Base-by-base conservation (phyloP, 192 early-diverging fungal species). In the Linderina pennispora region DNA sequence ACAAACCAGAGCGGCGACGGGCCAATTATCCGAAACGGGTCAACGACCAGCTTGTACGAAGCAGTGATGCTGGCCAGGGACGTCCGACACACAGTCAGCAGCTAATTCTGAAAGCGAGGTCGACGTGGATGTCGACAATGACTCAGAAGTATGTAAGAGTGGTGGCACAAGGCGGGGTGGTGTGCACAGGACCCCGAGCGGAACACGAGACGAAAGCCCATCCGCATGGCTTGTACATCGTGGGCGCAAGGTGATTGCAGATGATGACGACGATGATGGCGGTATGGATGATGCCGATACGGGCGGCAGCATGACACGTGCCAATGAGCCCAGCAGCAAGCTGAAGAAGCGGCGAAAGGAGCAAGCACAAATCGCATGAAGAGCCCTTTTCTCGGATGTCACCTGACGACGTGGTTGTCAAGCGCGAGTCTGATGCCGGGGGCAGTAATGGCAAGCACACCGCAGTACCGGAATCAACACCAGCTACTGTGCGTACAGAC, bases 261-360 rank as follows among this genome's bases (percentile, higher is more conserved):
- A 66, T 18, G 63, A 66, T 15, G 44, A 55, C 34, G 63, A 58
- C 7, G 63, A 65, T 9, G 54, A 66, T 2, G 49, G 36, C 31
- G 55, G 33, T 14, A 50, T 39, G 5, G 35, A 50, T 28, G 43
- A 45, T 14, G 43, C 32, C 3, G 26, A 36, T 20, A 43, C 24
- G 0, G 59, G 25, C 3, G 48, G 25, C 33, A 25, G 14, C 23
- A 23, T 3, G 14, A 14, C 6, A 23, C 8, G 5, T 5, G 40
- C 4, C 20, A 21, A 4, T 20, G 38, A 40, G 14, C 45, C 45
- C 1, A 25, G 34, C 21, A 38, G 15, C 33, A 43, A 21, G 13
- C 18, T 24, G n/a, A n/a, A n/a, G n/a, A n/a, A n/a, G 19, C 44
- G 50, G 50, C 25, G 39, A 34, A 36, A 43, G 17, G 43, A 35